These are phyloP conservation scores for Epichloe uncinata DNA, from an alignment of 2,329 filamentous ascomycete species.

Conservation along the genomic window DNA sequence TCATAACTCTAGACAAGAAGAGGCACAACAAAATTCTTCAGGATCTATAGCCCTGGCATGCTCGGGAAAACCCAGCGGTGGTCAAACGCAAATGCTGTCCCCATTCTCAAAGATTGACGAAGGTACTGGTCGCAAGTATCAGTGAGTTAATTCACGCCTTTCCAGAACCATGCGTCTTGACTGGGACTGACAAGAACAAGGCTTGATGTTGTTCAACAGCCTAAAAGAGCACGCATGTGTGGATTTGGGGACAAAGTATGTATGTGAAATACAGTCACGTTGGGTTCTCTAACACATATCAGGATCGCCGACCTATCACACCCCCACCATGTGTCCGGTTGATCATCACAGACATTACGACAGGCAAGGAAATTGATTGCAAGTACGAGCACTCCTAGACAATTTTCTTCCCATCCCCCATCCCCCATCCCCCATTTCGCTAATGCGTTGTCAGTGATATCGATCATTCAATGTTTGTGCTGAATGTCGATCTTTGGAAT, in stretches of 20 bases:
- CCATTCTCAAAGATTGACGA: constrained; percentile 23
- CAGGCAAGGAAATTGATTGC: constrained; percentile 70
- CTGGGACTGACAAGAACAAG: constrained; percentile 25
- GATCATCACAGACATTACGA: constrained; percentile 59
- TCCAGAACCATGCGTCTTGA: neutral
- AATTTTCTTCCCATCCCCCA: neutral
- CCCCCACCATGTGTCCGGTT: constrained; percentile 85
- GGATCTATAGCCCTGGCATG: constrained; percentile 1
- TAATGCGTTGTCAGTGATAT: constrained; percentile 17
- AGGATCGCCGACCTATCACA: constrained; percentile 92
- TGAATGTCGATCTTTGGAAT: constrained; percentile 56
- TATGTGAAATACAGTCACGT: neutral
- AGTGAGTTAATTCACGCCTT: constrained; percentile 12
- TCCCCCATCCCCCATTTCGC: neutral
- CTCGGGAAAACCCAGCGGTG: constrained; percentile 8
- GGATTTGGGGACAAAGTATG: constrained; percentile 92
- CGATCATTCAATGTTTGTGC: constrained; percentile 32
- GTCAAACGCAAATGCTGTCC: constrained; percentile 11
- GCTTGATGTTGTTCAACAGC: constrained; percentile 78
- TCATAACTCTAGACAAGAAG: constrained; percentile 13
- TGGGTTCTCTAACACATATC: constrained; percentile 4
- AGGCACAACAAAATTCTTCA: constrained; percentile 3
- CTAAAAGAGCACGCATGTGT: constrained; percentile 89
- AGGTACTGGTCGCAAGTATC: constrained; percentile 20
- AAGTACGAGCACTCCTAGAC: constrained; percentile 43